Evolutionary conservation across 495 filamentous ascomycete genomes (phyloP).

Genomic region (Podospora conica): DNA sequence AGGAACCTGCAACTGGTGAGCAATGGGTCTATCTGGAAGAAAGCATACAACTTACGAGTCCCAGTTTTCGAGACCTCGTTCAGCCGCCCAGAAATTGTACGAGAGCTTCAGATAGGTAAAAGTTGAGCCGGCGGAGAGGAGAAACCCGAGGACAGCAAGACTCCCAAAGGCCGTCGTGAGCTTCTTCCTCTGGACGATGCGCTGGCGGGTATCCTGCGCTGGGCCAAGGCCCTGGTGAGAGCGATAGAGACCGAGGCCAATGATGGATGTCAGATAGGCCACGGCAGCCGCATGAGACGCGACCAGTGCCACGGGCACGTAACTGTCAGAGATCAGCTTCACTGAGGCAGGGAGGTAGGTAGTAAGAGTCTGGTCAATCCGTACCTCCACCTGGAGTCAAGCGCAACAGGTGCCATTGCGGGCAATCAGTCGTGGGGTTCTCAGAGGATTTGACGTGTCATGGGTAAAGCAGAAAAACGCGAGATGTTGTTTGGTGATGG

Average conservation of each 20-base stretch:
- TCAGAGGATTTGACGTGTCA: not conserved
- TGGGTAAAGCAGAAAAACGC: not conserved
- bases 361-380: not conserved
- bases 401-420: conserved; percentile 31
- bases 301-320: conserved; percentile 33
- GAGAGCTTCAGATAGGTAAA: conserved; percentile 35
- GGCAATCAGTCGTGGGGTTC: not conserved
- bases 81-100: conserved; percentile 45
- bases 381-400: conserved; percentile 29
- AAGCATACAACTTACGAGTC: conserved; percentile 23
- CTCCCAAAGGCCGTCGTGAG: conserved; percentile 37
- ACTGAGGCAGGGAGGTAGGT: too few species aligned
- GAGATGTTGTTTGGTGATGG: not conserved
- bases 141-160: conserved; percentile 35
- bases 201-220: conserved; percentile 40
- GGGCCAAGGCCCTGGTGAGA: conserved; percentile 43
- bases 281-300: conserved; percentile 30
- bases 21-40: not conserved
- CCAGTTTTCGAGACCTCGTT: conserved; percentile 38
- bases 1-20: not conserved
- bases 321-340: conserved; percentile 21
- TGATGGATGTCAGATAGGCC: conserved; percentile 33
- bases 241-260: conserved; percentile 34
- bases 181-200: conserved; percentile 36
- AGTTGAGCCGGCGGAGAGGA: conserved; percentile 31